Base-by-base conservation (phyloP, 176 grass and related monocot species). In the Triticum dicoccoides region DNA sequence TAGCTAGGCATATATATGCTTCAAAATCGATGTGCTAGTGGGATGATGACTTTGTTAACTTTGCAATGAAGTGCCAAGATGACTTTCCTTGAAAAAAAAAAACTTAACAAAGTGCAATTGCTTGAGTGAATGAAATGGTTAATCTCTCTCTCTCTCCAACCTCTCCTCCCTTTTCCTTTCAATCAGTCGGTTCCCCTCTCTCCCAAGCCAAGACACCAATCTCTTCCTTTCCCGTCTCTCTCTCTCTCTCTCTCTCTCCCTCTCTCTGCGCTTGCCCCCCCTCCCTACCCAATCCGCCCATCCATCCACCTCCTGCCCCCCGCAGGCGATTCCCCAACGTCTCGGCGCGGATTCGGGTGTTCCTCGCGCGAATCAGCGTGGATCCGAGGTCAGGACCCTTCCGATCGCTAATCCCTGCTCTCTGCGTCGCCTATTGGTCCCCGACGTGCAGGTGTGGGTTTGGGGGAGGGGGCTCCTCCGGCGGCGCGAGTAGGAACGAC, bases 331-430 rank as follows among this genome's bases (percentile, higher is more conserved):
- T 17, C 44, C 44, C 44, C 25, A 27, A 54, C 73, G 45, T 54
- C 21, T 5, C 73, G 8, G 47, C 27, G 15, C 74, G 45, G 74
- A 77, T 77, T 77, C 47, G 27, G 45, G 47, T 15, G 45, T 77
- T 77, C 47, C 74, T 77, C 27, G 29, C 74, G 15, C 25, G 74
- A 77, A 77, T 24, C 88, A 73, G 29, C 51, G 70, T 47, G 34
- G 88, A 89, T 89, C 63, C 61, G 79, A 68, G 63, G 79, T 81
- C 63, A 68, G 78, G 63, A 27, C 79, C 63, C 39, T 51, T 30
- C 70, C 20, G 83, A 69, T 85, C 88, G 83, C 47, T 38, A 44
- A 24, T 47, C 87, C 76, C 37, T 20, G 49, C 64, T 83, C 45
- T 77, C 17, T 77, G 8, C 47, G 52, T 29, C 45, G 25, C 27